Percentiles rank a stretch among this genome's conserved stretches.
Evolutionary conservation across 2,329 filamentous ascomycete species (phyloP).

Genomic region (Dactylellina parvicollis): DNA sequence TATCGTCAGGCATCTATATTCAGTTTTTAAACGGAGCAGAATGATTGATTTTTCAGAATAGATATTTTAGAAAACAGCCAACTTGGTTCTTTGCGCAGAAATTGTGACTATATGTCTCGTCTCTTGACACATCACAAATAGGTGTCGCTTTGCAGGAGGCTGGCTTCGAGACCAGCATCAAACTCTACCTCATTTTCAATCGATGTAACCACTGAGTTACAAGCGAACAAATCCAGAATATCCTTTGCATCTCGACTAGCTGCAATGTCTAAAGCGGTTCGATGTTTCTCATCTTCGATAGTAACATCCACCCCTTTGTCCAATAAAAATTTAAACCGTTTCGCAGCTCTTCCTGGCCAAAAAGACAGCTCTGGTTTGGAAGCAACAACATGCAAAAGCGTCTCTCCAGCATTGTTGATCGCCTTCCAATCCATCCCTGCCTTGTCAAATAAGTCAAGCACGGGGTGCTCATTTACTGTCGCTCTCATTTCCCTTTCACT

Average conservation of each 20-base stretch:
- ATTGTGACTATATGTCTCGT: no score
- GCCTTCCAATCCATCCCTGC: constrained; percentile 23
- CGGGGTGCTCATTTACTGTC: background rate
- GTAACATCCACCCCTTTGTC: constrained; percentile 18
- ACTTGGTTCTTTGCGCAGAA: no score
- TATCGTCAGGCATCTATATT: no score
- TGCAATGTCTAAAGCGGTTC: constrained; percentile 22
- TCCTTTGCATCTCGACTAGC: background rate
- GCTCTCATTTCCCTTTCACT: background rate
- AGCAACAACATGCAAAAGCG: constrained; percentile 17
- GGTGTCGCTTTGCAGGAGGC: no score
- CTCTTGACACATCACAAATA: no score
- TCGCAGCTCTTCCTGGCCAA: constrained; percentile 7
- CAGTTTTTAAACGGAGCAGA: no score
- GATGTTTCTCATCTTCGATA: constrained; percentile 10
- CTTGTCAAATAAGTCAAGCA: constrained; percentile 16
- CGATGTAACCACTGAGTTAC: no score
- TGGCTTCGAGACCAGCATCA: no score
- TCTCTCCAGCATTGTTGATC: constrained; percentile 6
- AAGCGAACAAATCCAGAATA: constrained; percentile 21
- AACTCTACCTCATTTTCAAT: no score
- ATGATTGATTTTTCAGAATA: no score
- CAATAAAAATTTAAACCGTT: constrained; percentile 20
- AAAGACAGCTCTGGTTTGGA: background rate
- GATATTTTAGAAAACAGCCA: no score